Percentiles rank a stretch among this genome's conserved stretches.
Conservation (phyloP, 192 early-diverging fungal genomes). For the Backusella psychrophila region DNA sequence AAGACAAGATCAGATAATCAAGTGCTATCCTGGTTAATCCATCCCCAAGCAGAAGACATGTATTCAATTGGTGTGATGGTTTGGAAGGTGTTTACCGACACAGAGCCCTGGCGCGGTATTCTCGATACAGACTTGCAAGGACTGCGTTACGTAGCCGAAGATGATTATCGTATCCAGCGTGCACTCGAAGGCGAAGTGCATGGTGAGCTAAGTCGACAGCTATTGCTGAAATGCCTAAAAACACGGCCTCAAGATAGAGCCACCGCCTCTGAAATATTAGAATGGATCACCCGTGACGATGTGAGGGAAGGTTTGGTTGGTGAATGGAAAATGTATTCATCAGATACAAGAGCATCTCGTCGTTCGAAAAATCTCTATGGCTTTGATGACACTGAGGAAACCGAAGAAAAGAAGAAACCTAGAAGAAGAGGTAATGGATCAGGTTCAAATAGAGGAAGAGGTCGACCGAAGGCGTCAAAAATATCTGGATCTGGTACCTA, state of each 20-base stretch:
- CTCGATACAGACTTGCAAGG: constrained; percentile 57
- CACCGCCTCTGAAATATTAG: constrained; percentile 41
- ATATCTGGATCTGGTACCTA: constrained; percentile 9
- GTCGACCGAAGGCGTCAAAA: not conserved
- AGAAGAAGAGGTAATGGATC: not conserved
- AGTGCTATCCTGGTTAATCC: constrained; percentile 38
- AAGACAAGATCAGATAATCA: constrained; percentile 47
- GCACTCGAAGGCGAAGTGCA: constrained; percentile 45
- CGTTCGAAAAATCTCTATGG: constrained; percentile 31
- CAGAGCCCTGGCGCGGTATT: constrained; percentile 58
- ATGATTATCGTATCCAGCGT: constrained; percentile 46
- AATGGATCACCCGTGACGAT: constrained; percentile 42
- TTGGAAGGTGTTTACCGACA: constrained; percentile 59
- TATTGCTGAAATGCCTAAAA: constrained; percentile 46
- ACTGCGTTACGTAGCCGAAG: constrained; percentile 47
- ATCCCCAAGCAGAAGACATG: constrained; percentile 54
- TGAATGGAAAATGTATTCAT: constrained; percentile 48
- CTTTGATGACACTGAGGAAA: constrained; percentile 23
- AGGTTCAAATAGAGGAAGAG: constrained; percentile 1
- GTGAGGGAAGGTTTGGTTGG: constrained; percentile 40
- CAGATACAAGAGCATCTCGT: constrained; percentile 25
- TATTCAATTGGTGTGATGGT: constrained; percentile 57
- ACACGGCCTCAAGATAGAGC: constrained; percentile 42
- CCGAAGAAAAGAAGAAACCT: constrained; percentile 7
- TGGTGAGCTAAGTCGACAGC: constrained; percentile 40